A percentile compares a stretch with the other conserved stretches of the same genome.
Evolutionary conservation across 1,284 basidiomycete genomes (phyloP).

Genomic region (Pascua guehoae): DNA sequence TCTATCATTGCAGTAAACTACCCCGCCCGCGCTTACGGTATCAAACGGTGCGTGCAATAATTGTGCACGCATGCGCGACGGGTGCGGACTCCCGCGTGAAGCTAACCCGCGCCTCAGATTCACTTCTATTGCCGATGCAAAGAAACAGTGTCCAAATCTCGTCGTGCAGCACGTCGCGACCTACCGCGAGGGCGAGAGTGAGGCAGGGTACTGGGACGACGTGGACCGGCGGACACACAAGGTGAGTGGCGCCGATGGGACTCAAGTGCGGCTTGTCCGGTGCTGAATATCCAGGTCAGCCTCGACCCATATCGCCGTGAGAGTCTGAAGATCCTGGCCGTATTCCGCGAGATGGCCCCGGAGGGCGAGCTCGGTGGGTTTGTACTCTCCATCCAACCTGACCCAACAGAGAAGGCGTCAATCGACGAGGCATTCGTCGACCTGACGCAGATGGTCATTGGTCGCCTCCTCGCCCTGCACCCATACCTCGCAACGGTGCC

Average conservation of each 20-base stretch:
- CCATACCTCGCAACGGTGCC: conserved; percentile 72
- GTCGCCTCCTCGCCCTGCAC: conserved; percentile 66
- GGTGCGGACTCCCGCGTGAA: not conserved
- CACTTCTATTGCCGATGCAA: conserved; percentile 63
- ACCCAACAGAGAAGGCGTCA: conserved; percentile 64
- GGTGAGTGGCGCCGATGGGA: conserved; percentile 52
- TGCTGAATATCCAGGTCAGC: conserved; percentile 67
- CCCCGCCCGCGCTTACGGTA: conserved; percentile 82
- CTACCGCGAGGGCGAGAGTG: conserved; percentile 73
- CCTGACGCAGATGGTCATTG: conserved; percentile 71
- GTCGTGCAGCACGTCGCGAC: conserved; percentile 90
- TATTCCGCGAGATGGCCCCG: conserved; percentile 76
- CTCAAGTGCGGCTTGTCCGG: not conserved
- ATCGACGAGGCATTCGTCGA: conserved; percentile 80
- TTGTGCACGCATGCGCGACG: not conserved
- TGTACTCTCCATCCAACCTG: not conserved
- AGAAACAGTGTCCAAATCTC: conserved; percentile 79
- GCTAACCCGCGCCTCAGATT: conserved; percentile 16
- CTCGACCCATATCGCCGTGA: conserved; percentile 91
- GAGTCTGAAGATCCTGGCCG: conserved; percentile 78
- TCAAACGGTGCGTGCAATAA: conserved; percentile 58
- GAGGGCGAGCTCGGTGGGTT: conserved; percentile 61
- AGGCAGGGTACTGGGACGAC: conserved; percentile 84
- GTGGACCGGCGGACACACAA: conserved; percentile 88
- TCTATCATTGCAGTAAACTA: conserved; percentile 90